Conservation (phyloP, 2,329 filamentous ascomycete genomes). For the Chalaropsis thielavioides region DNA sequence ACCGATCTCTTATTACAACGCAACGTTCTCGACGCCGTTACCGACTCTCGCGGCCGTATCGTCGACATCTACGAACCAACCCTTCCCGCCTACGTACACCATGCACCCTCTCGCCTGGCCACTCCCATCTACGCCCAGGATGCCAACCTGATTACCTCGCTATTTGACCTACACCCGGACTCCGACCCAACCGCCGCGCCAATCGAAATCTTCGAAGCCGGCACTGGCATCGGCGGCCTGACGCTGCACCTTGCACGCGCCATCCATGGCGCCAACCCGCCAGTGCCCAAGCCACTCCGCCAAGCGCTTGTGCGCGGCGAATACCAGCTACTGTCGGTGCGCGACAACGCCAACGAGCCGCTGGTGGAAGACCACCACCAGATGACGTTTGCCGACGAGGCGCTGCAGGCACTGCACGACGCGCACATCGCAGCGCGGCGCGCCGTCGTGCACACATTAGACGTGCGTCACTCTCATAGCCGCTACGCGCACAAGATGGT, state of each 20-base stretch:
- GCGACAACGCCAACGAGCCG: constrained; percentile 15
- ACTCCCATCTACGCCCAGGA: constrained; percentile 64
- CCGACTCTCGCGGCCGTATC: constrained; percentile 34
- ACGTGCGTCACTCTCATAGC: constrained; percentile 48
- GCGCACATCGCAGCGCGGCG: constrained; percentile 38
- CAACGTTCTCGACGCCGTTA: constrained; percentile 42
- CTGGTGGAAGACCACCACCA: constrained; percentile 19
- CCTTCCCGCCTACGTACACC: constrained; percentile 54
- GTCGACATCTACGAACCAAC: constrained; percentile 50
- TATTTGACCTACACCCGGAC: constrained; percentile 57
- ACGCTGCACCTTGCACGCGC: constrained; percentile 63
- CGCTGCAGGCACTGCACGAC: constrained; percentile 27
- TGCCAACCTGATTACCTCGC: constrained; percentile 57
- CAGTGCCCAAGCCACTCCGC: constrained; percentile 31
- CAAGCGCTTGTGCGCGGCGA: constrained; percentile 13
- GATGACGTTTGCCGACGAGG: constrained; percentile 19
- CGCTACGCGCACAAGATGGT: constrained; percentile 50
- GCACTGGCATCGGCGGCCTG: constrained; percentile 70
- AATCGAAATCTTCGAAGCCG: constrained; percentile 68
- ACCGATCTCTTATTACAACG: constrained; percentile 50
- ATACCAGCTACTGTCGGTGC: constrained; percentile 6
- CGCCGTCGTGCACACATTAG: constrained; percentile 62
- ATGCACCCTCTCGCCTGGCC: constrained; percentile 52
- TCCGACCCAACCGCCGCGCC: constrained; percentile 27
- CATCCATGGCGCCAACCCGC: constrained; percentile 56